phyloP scores from a whole-genome alignment of 257 asterid genomes.

The Datura wrightii region DNA sequence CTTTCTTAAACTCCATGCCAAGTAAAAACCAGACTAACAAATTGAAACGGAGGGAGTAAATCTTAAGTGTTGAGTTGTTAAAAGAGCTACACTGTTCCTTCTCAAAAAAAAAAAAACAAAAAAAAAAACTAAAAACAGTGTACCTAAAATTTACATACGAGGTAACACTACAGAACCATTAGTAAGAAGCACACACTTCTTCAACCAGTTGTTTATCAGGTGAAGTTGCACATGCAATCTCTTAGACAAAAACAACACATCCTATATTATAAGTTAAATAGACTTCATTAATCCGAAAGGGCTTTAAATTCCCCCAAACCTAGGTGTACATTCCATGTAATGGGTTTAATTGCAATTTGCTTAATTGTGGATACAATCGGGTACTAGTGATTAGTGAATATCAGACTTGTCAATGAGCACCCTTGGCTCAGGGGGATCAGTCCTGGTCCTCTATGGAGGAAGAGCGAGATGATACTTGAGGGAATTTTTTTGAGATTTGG shows the following conservation, averaged over 20 bases:
- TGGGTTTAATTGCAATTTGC: neutral
- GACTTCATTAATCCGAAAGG: neutral
- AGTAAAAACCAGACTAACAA: no score
- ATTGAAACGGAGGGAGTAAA: no score
- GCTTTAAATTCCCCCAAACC: neutral
- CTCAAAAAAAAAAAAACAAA: no score
- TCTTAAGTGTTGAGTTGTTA: neutral
- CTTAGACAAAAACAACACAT: neutral
- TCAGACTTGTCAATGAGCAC: neutral
- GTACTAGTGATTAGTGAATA: neutral
- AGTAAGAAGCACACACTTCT: neutral
- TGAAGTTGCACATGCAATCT: neutral
- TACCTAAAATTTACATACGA: neutral
- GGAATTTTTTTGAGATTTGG: neutral
- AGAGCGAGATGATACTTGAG: conserved; percentile 4
- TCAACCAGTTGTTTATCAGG: neutral
- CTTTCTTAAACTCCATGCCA: no score
- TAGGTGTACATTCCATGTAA: neutral
- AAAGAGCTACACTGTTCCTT: neutral
- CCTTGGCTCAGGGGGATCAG: neutral
- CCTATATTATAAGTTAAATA: neutral
- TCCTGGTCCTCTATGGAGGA: neutral
- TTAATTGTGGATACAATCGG: neutral
- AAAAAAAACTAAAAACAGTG: no score
- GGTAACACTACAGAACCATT: conserved; percentile 13